Evolutionary conservation across 1,284 basidiomycete species (phyloP), one percentile per base, ranked within the genome.

Genomic region (Cutaneotrichosporon sp.): DNA sequence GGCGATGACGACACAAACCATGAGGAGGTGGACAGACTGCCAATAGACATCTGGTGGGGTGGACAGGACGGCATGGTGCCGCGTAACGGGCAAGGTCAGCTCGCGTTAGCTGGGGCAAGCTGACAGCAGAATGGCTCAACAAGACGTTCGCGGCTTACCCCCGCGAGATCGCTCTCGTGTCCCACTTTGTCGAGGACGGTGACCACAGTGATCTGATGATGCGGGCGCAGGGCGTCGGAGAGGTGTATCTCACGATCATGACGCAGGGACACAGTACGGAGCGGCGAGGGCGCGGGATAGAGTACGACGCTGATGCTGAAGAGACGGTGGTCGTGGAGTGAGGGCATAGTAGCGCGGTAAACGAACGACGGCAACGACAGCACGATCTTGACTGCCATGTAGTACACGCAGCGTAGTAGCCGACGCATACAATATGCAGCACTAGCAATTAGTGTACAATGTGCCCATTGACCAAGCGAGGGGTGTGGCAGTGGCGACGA

Each of bases 61-160:
- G 59, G 52, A 6, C 33, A 50, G 42, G 59, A 60, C 44, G 59
- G 52, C 33, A 60, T 60, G 59, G 59, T 60, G 25, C 59, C 59
- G 14, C n/a, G 25, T 5, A 60, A 60, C 26, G 59, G 59, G 11
- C 55, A 57, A 43, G 22, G 49, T 57, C 48, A 32, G 55, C 46
- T 12, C 5, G 22, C 20, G n/a, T 12, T 8, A 6, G 17, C n/a
- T 14, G 3, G 27, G 8, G 17, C 14, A 12, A 17, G 34, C 51
- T 52, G 45, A 52, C 42, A 7, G 17, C 51, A 57, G 51, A 50
- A 35, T 60, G 59, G 59, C 49, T 60, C 14, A 60, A 57, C 50
- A 57, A 56, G 52, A 24, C 38, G 16, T 42, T 60, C 5, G 33
- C 52, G 10, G 34, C 47, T 31, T 49, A 59, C 25, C 57, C 55